Conservation (phyloP, 371 early-diverging fungal genomes). For the Syncephalis plumigaleata region DNA sequence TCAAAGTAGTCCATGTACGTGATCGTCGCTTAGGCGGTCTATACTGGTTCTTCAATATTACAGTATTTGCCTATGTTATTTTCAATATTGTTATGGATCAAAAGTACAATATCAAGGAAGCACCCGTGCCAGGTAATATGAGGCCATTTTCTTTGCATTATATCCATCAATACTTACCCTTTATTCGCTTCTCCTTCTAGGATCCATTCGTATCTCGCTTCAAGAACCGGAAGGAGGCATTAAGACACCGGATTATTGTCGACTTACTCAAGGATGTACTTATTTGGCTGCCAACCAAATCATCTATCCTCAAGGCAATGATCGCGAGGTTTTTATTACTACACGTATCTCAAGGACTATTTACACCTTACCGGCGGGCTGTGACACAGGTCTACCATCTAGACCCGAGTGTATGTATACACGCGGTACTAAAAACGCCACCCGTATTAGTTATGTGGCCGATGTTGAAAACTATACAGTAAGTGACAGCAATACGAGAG, state of each 20-base stretch:
- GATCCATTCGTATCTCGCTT: constrained; percentile 13
- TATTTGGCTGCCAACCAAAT: constrained; percentile 13
- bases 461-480: constrained; percentile 15
- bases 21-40: constrained; percentile 12
- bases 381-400: constrained; percentile 5
- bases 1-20: background rate
- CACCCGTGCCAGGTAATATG: background rate
- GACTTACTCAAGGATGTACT: constrained; percentile 5
- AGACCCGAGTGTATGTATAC: background rate
- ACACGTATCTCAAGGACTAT: constrained; percentile 12
- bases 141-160: background rate
- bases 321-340: constrained; percentile 14
- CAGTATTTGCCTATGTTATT: constrained; percentile 13
- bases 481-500: too few species aligned
- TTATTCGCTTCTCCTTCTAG: constrained; percentile 1
- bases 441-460: constrained; percentile 9
- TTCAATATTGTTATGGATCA: constrained; percentile 12
- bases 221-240: constrained; percentile 11
- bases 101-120: constrained; percentile 13
- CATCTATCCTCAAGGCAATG: constrained; percentile 12
- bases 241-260: constrained; percentile 8
- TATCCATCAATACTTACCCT: background rate
- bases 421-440: constrained; percentile 8
- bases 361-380: constrained; percentile 7
- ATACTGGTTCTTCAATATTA: constrained; percentile 12